Evolutionary conservation across 495 filamentous ascomycete species (phyloP), one percentile per base, ranked within the genome.

Genomic region (Darksidea phi): DNA sequence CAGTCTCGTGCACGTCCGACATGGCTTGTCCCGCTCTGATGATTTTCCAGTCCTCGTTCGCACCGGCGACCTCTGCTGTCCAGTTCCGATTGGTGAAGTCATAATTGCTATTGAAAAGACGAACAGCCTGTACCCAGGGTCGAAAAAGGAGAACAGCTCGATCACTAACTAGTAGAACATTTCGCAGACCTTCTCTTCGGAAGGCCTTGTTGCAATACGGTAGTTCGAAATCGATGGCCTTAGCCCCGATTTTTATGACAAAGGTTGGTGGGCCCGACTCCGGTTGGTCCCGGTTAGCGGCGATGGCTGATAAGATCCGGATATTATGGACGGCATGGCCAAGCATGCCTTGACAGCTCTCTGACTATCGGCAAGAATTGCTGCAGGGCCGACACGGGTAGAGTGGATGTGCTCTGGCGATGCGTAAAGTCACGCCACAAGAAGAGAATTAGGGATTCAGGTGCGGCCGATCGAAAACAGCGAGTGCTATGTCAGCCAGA

Each of bases 171-270:
- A 37, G 15, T 11, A 58, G 8, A 13, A 20, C 28, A 7, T 48
- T 43, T 3, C 42, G 24, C 8, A 48, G 32, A 20, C 12, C 23
- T 15, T 41, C 26, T 38, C 10, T 21, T 11, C 54, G 42, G 20
- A 58, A 58, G 13, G 42, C 42, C 32, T 48, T 18, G 21, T 58
- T 58, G 32, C 24, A 32, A 26, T 47, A 58, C 26, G 48, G 18
- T 21, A 58, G 34, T 6, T 58, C 54, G 25, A 58, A 58, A 8
- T 23, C 3, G 23, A 48, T 37, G 15, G 25, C 28, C n/a, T 4
- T 21, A 2, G 8, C 11, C 2, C 54, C 25, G 26, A 58, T 38
- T 25, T 18, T 49, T 21, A 58, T 48, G n/a, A 49, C 42, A 25
- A 58, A 58, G 1, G 45, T 37, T 10, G 54, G 54, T 15, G 45